A percentile compares a stretch with the other conserved stretches of the same genome.
These are phyloP conservation scores for Globisporangium viniferum DNA, from an alignment of 352 stramenopile species.

Conservation along the genomic window DNA sequence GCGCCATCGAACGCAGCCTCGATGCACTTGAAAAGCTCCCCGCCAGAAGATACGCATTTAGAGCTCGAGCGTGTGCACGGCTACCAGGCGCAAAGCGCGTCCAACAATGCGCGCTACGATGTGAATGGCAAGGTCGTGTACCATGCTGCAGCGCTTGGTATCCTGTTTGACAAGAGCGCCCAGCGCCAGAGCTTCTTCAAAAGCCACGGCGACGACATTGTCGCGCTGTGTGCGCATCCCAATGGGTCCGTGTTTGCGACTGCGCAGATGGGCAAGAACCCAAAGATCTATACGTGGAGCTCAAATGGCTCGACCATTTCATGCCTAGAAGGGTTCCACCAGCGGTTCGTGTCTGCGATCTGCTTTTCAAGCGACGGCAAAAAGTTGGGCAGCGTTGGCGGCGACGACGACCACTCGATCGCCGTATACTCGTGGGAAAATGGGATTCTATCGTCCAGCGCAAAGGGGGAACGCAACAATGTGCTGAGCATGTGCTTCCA, in stretches of 20 bases:
- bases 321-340: slow-evolving; percentile 75
- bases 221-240: slow-evolving; percentile 77
- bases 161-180: slow-evolving; percentile 55
- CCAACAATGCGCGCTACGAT: slow-evolving; percentile 80
- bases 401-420: slow-evolving; percentile 82
- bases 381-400: slow-evolving; percentile 68
- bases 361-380: slow-evolving; percentile 69
- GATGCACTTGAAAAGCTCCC: slow-evolving; percentile 29
- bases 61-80: slow-evolving; percentile 73
- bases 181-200: slow-evolving; percentile 57
- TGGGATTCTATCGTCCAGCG: slow-evolving; percentile 37
- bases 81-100: slow-evolving; percentile 67
- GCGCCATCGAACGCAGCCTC: slow-evolving; percentile 46
- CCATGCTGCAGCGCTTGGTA: slow-evolving; percentile 68
- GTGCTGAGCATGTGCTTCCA: slow-evolving; percentile 54
- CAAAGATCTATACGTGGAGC: slow-evolving; percentile 82
- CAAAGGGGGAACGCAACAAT: slow-evolving; percentile 62
- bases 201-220: slow-evolving; percentile 82
- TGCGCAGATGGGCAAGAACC: slow-evolving; percentile 81
- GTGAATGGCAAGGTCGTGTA: slow-evolving; percentile 61
- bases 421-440: slow-evolving; percentile 80
- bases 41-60: slow-evolving; percentile 41
- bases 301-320: slow-evolving; percentile 31
- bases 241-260: slow-evolving; percentile 79
- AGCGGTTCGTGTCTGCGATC: slow-evolving; percentile 65